A percentile compares a stretch with the other conserved stretches of the same genome.
phyloP scores from a whole-genome alignment of 1,284 basidiomycete genomes.

The Rhodotorula sp. region DNA sequence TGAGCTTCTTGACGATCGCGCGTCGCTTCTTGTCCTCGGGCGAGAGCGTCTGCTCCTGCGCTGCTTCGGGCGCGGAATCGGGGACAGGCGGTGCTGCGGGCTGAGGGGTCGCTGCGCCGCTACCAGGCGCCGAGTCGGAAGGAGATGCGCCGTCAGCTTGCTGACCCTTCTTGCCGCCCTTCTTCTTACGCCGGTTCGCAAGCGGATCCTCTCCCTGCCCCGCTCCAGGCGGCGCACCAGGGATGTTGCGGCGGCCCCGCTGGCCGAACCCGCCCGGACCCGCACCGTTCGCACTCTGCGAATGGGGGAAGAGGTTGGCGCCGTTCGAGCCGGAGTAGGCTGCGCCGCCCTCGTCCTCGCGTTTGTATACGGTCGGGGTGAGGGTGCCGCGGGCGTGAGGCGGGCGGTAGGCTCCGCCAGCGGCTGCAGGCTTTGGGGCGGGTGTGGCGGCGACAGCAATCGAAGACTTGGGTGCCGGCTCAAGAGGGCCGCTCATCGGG shows the following conservation, averaged over 20 bases:
- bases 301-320: slow-evolving; percentile 36
- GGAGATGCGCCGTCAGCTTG: neutral
- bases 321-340: slow-evolving; percentile 40
- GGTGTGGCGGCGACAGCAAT: slow-evolving; percentile 57
- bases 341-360: slow-evolving; percentile 75
- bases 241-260: slow-evolving; percentile 27
- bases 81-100: slow-evolving; percentile 13
- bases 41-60: slow-evolving; percentile 47
- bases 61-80: slow-evolving; percentile 6
- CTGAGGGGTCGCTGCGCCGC: slow-evolving; percentile 62
- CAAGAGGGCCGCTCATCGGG: slow-evolving; percentile 71
- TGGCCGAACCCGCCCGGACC: slow-evolving; percentile 16
- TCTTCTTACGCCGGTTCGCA: slow-evolving; percentile 39
- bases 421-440: slow-evolving; percentile 51
- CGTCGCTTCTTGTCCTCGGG: slow-evolving; percentile 55
- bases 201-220: slow-evolving; percentile 27
- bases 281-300: slow-evolving; percentile 32
- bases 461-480: slow-evolving; percentile 70
- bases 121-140: slow-evolving; percentile 37
- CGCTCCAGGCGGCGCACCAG: slow-evolving; percentile 24
- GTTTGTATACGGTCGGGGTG: slow-evolving; percentile 79
- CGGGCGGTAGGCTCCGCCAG: slow-evolving; percentile 82
- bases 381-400: slow-evolving; percentile 84
- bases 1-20: slow-evolving; percentile 62
- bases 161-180: slow-evolving; percentile 34